Evolutionary conservation across 345 rosid genomes (phyloP), one percentile per base, ranked within the genome.

Genomic region (Pistacia vera): DNA sequence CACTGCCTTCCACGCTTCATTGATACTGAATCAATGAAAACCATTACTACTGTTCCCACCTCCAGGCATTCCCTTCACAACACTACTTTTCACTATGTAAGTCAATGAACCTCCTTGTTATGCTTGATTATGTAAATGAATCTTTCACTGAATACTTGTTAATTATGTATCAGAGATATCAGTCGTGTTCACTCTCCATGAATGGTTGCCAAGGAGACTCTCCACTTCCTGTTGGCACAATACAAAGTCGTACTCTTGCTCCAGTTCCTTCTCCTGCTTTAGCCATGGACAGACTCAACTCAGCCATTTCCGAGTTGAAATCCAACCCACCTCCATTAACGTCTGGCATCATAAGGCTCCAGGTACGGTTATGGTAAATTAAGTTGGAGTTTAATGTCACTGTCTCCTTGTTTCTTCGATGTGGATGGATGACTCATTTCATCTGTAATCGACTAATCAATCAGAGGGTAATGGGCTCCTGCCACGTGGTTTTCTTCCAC

Each of bases 311-410:
- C 63, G 76, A 80, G 30, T 72, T 89, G 72, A 87, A 81, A 79
- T 78, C 81, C 51, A 78, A 77, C 44, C 95, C 91, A 14, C 93
- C 97, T 49, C 75, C 64, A 44, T 68, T 73, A 61, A 57, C 83
- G 78, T 95, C 97, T 33, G 97, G 97, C 59, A 87, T 95, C 67
- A 77, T 93, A 69, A 93, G 98, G 18, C 85, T 95, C 14, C 93
- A 95, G 90, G 97, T 88, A 81, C 56, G 30, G 46, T 41, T 41
- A 41, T 5, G 46, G 46, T 41, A 7, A 7, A 41, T 41, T 41
- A 41, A 41, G 6, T 41, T 41, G 46, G 8, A 41, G 8, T 41
- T 41, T 6, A 41, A 41, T 7, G 46, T 41, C 46, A 41, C 46
- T 41, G 9, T 20, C 46, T 17, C 14, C 12, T 46, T 44, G 46